Evolutionary conservation across 768 basidiomycete genomes (phyloP), one percentile per base, ranked within the genome.

Genomic region (Pleurotus tuber-regium): DNA sequence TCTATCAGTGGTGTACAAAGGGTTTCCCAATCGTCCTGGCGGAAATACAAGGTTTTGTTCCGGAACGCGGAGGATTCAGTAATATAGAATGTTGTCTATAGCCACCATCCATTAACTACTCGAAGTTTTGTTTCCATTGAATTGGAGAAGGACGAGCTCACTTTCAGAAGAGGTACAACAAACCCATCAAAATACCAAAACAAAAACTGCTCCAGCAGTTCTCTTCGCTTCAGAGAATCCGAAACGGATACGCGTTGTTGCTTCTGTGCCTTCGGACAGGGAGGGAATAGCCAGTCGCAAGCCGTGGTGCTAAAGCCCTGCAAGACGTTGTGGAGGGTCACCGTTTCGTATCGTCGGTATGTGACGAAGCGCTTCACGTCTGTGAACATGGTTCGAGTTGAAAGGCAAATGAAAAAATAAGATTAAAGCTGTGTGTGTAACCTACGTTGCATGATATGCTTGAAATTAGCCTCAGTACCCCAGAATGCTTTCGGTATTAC

Each of bases 121-220:
- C n/a, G 1, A 8, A 14, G n/a, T n/a, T n/a, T n/a, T n/a, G n/a
- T n/a, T n/a, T n/a, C n/a, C n/a, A n/a, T 8, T 11, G 14, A 30
- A 30, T 23, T 42, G 50, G 4, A 40, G 18, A 36, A 33, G 30
- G 26, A 8, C 36, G 49, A 16, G 62, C 77, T 39, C 55, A 91
- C 96, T 73, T 82, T 87, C 28, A 98, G 65, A 4, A 98, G 70
- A 0, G 88, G 81, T 3, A 89, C 65, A 5, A 98, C 66, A 64
- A 95, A 93, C 0, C 83, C 86, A 61, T 94, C 89, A 52, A 97
- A 91, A 57, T 92, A 86, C 97, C 97, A 99, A 62, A 84, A 89
- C n/a, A 98, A 51, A 61, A 96, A 92, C 44, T 98, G 92, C 62
- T 91, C 84, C 0, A 94, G 61, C 11, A 98, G 66, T 61, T 92